Conservation (phyloP, 441 rosid genomes). For the Jatropha podagrica region DNA sequence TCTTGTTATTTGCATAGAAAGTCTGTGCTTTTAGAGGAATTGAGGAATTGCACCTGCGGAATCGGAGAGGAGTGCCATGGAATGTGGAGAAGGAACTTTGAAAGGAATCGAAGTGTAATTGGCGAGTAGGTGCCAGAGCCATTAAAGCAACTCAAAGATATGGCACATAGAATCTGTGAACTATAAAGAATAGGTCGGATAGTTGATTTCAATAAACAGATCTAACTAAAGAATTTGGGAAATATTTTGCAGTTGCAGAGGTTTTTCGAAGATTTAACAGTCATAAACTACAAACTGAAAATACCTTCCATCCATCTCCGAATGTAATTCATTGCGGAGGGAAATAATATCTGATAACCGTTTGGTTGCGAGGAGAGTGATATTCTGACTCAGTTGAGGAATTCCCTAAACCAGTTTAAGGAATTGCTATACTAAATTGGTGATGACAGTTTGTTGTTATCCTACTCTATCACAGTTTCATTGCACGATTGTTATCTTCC, state of each 20-base stretch:
- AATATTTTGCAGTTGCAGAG: background rate
- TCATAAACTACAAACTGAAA: background rate
- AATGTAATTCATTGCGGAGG: slow-evolving; percentile 38
- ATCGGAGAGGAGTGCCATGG: slow-evolving; percentile 42
- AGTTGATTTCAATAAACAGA: background rate
- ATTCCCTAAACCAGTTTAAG: background rate
- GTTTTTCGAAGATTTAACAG: background rate
- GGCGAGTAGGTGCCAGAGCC: slow-evolving; percentile 58
- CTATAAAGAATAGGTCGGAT: background rate
- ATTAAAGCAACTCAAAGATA: slow-evolving; percentile 24
- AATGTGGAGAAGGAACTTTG: slow-evolving; percentile 49
- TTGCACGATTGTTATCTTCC: too few species aligned
- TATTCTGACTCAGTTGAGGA: background rate
- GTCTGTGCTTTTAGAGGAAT: slow-evolving; percentile 26
- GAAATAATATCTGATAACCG: slow-evolving; percentile 17
- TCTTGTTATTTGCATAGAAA: slow-evolving; percentile 24
- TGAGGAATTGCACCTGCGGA: slow-evolving; percentile 46
- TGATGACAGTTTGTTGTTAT: too few species aligned
- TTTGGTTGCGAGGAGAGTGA: slow-evolving; percentile 22
- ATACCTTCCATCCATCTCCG: background rate
- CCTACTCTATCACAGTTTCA: too few species aligned
- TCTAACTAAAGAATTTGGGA: slow-evolving; percentile 6
- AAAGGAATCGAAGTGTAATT: slow-evolving; percentile 49
- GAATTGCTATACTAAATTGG: background rate
- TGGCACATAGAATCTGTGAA: background rate